Evolutionary conservation across 108 stramenopile species (phyloP).

Genomic region (Skeletonema menzelii): DNA sequence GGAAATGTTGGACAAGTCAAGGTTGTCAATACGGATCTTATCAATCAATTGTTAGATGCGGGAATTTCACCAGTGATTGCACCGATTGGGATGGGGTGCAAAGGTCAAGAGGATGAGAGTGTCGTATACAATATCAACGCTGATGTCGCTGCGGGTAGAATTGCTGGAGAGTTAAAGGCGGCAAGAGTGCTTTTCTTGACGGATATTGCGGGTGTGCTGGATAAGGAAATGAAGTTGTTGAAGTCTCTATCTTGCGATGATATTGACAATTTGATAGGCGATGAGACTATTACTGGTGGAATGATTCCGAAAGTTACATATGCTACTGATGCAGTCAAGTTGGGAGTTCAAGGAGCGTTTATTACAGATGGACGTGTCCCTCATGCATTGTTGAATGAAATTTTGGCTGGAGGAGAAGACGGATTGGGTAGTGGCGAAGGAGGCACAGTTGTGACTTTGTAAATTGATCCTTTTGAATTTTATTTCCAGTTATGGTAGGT

Average conservation of each 20-base stretch:
- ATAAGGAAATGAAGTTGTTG: constrained; percentile 89
- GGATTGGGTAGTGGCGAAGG: constrained; percentile 52
- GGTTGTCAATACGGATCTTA: constrained; percentile 76
- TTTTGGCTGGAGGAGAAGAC: constrained; percentile 62
- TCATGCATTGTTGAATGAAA: constrained; percentile 83
- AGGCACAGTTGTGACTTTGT: constrained; percentile 51
- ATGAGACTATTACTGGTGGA: constrained; percentile 94
- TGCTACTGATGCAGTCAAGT: constrained; percentile 83
- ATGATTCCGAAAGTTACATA: constrained; percentile 94
- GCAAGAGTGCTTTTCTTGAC: constrained; percentile 92
- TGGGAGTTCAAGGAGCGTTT: constrained; percentile 80
- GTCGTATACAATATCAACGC: constrained; percentile 96
- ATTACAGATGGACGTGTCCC: constrained; percentile 90
- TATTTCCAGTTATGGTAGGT: not conserved
- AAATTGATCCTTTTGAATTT: constrained; percentile 2
- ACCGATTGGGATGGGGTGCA: constrained; percentile 90
- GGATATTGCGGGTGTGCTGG: constrained; percentile 95
- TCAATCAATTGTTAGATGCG: constrained; percentile 70
- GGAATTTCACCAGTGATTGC: constrained; percentile 94
- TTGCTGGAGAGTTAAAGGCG: constrained; percentile 90
- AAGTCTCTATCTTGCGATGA: constrained; percentile 64
- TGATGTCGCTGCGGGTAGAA: constrained; percentile 95
- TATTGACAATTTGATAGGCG: constrained; percentile 78
- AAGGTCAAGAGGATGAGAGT: constrained; percentile 59
- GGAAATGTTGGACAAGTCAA: constrained; percentile 93